Conservation (phyloP, 2,329 filamentous ascomycete genomes). For the Colletotrichum spinosum region DNA sequence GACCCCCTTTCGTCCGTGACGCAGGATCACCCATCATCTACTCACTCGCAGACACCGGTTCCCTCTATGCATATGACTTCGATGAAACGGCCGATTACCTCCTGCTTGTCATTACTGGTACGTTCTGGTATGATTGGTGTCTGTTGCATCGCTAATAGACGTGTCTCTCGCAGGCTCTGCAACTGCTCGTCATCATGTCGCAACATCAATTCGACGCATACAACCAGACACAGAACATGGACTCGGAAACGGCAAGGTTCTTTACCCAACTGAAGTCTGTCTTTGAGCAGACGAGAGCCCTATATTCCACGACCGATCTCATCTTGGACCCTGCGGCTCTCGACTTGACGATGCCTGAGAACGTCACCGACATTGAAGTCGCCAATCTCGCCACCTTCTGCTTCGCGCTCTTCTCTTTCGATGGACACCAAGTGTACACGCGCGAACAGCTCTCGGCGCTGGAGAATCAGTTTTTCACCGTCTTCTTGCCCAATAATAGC, state of each 20-base stretch:
- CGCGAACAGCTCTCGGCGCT: constrained; percentile 56
- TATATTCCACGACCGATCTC: constrained; percentile 47
- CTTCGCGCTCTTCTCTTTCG: constrained; percentile 50
- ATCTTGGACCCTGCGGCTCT: constrained; percentile 46
- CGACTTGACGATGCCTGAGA: constrained; percentile 49
- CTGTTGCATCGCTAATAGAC: constrained; percentile 32
- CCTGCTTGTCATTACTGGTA: constrained; percentile 56
- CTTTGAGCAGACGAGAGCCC: constrained; percentile 48
- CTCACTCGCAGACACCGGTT: constrained; percentile 45
- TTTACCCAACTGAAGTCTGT: constrained; percentile 47
- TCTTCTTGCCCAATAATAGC: constrained; percentile 53
- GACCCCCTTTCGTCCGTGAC: constrained; percentile 32
- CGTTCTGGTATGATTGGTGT: constrained; percentile 40
- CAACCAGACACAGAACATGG: constrained; percentile 46
- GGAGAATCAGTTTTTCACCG: constrained; percentile 56
- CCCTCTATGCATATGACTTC: constrained; percentile 51
- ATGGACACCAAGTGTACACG: constrained; percentile 49
- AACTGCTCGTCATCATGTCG: constrained; percentile 52
- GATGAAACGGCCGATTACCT: constrained; percentile 51
- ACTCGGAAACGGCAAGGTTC: constrained; percentile 48
- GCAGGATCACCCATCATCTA: constrained; percentile 37
- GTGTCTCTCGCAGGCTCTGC: constrained; percentile 47
- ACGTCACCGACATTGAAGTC: constrained; percentile 54
- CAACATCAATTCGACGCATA: constrained; percentile 51
- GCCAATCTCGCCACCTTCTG: constrained; percentile 62